Base-by-base conservation (phyloP, 805 yeast genomes). In the Priceomyces medius region DNA sequence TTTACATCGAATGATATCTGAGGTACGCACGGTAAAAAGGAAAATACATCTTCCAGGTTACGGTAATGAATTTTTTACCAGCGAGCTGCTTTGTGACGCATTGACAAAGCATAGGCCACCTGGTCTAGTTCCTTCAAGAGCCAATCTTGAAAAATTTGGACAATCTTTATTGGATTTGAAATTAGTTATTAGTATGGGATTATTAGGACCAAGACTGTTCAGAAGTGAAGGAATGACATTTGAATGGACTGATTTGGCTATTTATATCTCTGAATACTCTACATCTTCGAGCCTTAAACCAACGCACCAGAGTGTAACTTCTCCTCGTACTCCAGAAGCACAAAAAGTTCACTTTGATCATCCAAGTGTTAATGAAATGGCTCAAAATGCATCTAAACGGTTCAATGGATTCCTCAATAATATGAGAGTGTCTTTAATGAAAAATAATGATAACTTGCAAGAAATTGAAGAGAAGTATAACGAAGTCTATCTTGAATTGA, bases 181-280 rank as follows among this genome's bases (percentile, higher is more conserved):
- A 39, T 46, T 70, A 8, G 45, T 68, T 4, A 44, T 51, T 0
- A 61, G 64, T 2, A 59, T 67, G 3, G 63, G 66, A 3, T 50
- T 68, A 31, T 51, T 69, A 34, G 55, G 56, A 13, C 52, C 60
- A 5, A 61, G 51, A 41, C 66, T 65, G 46, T 71, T 71, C 47
- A 66, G 52, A 40, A 64, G 69, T 41, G 73, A 68, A 41, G 66
- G 64, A 3, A 60, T 66, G 68, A 68, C 73, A 73, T 66, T 67
- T 35, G 75, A 71, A 47, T 70, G 74, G 74, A 52, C 70, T 1
- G 69, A 64, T 18, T 42, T 56, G 35, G 66, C 72, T 5, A 18
- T 51, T 3, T 51, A 40, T 17, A 44, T 53, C 3, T 45, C 58
- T 4, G 45, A 38, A 10, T 52, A 47, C 34, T 31, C 20, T 9